Conservation (phyloP, 1,284 basidiomycete genomes). For the Singerocomus inundabilis region DNA sequence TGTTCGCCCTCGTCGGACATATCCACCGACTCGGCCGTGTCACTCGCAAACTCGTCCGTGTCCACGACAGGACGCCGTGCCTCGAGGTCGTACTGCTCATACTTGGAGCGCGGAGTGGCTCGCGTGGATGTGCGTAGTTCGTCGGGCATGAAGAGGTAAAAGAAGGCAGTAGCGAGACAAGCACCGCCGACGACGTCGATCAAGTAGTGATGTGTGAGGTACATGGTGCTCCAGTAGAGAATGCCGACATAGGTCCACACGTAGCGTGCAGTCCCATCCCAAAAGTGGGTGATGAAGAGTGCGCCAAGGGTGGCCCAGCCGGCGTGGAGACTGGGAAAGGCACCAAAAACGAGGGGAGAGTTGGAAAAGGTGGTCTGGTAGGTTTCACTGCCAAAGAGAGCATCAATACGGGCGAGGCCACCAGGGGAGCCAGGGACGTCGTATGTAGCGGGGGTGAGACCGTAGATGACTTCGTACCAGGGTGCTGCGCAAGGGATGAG, state of each 20-base stretch:
- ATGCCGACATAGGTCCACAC: conserved; percentile 87
- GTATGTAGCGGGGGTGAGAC: conserved; percentile 93
- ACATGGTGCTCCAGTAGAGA: conserved; percentile 99
- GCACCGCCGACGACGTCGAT: conserved; percentile 95
- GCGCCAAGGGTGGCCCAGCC: conserved; percentile 92
- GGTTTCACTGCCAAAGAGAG: conserved; percentile 74
- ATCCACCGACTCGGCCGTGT: conserved; percentile 45
- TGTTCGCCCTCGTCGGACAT: conserved; percentile 58
- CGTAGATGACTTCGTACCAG: conserved; percentile 98
- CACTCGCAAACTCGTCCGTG: conserved; percentile 52
- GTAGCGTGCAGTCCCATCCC: conserved; percentile 68
- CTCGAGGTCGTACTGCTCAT: conserved; percentile 72
- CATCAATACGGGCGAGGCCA: conserved; percentile 91
- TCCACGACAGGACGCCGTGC: conserved; percentile 25
- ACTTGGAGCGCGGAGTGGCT: conserved; percentile 53
- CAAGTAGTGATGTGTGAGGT: conserved; percentile 96
- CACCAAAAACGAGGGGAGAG: conserved; percentile 94
- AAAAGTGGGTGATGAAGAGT: conserved; percentile 93
- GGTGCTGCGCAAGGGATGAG: conserved; percentile 92
- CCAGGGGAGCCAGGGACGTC: conserved; percentile 90
- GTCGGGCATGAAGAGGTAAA: conserved; percentile 87
- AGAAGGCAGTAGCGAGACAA: conserved; percentile 83
- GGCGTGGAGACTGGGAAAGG: conserved; percentile 93
- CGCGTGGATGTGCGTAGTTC: conserved; percentile 61
- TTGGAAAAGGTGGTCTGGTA: conserved; percentile 87